Percentiles rank a stretch among this genome's conserved stretches.
Evolutionary conservation across 2,329 filamentous ascomycete species (phyloP).

Genomic region (Fusarium sp.): DNA sequence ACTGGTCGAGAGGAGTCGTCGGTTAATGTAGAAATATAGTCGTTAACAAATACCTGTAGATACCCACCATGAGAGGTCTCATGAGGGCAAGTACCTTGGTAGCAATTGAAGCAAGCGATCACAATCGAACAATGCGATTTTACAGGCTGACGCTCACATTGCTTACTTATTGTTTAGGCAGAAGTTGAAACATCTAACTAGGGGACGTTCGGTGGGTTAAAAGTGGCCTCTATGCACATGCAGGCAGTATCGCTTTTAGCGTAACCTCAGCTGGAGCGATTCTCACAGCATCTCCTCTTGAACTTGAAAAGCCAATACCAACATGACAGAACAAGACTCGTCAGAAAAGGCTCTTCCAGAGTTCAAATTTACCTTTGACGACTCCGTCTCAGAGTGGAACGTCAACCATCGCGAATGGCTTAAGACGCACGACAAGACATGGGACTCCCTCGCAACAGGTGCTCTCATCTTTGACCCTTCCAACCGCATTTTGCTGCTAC

Average conservation of each 20-base stretch:
- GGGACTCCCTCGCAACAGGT: conserved; percentile 48
- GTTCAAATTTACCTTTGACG: conserved; percentile 41
- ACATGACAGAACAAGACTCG: conserved; percentile 20
- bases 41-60: not conserved
- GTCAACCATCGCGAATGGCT: conserved; percentile 44
- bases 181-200: not conserved
- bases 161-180: not conserved
- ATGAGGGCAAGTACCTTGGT: not conserved
- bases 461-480: conserved; percentile 51
- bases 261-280: not conserved
- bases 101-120: not conserved
- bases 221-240: conserved; percentile 1
- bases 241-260: not conserved
- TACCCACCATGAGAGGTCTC: not conserved
- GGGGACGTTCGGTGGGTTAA: not conserved
- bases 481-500: conserved; percentile 57
- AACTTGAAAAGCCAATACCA: not conserved
- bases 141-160: not conserved
- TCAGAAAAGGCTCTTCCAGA: not conserved
- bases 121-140: not conserved
- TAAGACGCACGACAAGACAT: conserved; percentile 39
- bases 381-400: conserved; percentile 40
- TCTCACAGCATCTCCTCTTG: not conserved
- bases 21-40: not conserved
- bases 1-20: not conserved